phyloP scores from a whole-genome alignment of 2,329 filamentous ascomycete species.

The Cladorrhinum sp. region DNA sequence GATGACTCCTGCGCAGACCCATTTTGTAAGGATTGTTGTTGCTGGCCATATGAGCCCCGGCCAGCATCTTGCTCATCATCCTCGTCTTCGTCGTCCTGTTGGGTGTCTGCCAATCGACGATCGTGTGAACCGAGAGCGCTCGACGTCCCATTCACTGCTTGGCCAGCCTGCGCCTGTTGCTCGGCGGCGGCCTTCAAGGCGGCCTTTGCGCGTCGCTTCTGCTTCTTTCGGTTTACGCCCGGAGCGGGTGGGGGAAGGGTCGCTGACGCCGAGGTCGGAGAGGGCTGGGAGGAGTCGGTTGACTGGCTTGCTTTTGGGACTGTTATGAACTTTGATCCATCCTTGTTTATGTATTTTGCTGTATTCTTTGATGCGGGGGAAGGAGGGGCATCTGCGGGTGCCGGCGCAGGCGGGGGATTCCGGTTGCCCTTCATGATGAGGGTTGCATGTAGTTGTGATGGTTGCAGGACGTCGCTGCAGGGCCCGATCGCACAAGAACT shows the following conservation, averaged over 20 bases:
- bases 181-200: conserved; percentile 64
- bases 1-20: conserved; percentile 29
- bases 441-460: not conserved
- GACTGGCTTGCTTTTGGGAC: conserved; percentile 54
- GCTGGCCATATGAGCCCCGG: conserved; percentile 38
- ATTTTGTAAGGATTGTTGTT: conserved; percentile 32
- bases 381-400: conserved; percentile 36
- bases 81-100: conserved; percentile 55
- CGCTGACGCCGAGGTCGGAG: conserved; percentile 44
- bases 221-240: conserved; percentile 85
- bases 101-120: conserved; percentile 47
- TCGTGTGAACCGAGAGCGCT: conserved; percentile 34
- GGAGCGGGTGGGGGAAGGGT: conserved; percentile 17
- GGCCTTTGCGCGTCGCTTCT: conserved; percentile 86
- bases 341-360: conserved; percentile 64
- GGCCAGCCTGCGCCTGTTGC: conserved; percentile 33
- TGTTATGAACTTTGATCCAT: conserved; percentile 67
- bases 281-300: conserved; percentile 53
- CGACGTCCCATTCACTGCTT: conserved; percentile 41
- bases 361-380: conserved; percentile 52
- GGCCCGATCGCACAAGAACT: conserved; percentile 4
- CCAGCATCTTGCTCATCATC: conserved; percentile 45
- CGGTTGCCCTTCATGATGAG: conserved; percentile 36
- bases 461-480: conserved; percentile 10
- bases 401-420: conserved; percentile 30